Percentiles rank a stretch among this genome's conserved stretches.
Evolutionary conservation across 306 rosid genomes (phyloP).

Genomic region (Cicer arietinum): DNA sequence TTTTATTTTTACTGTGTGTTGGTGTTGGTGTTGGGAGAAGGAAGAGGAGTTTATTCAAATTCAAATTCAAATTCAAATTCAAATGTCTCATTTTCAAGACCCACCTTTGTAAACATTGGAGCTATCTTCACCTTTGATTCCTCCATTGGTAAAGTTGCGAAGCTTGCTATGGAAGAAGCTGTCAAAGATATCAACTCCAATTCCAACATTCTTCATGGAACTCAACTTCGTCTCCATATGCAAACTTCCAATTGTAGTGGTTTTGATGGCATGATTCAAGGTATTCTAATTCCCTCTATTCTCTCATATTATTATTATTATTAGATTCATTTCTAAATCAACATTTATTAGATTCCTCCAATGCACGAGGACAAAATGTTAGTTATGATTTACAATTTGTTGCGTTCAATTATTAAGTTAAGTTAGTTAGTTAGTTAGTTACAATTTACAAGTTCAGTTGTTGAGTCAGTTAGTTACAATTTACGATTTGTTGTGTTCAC

Average conservation of each 20-base stretch:
- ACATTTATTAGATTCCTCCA: too few species aligned
- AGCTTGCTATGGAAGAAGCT: constrained; percentile 80
- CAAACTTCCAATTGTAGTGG: constrained; percentile 82
- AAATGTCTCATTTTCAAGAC: constrained; percentile 51
- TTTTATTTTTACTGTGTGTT: neutral
- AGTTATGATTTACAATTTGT: too few species aligned
- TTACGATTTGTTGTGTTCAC: neutral
- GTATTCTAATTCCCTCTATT: constrained; percentile 37
- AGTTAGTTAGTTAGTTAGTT: too few species aligned
- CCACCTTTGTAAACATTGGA: constrained; percentile 68
- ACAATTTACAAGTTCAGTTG: too few species aligned
- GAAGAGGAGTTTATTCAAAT: neutral
- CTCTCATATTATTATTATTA: too few species aligned
- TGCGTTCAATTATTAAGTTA: too few species aligned
- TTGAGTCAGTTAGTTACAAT: too few species aligned
- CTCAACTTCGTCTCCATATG: constrained; percentile 55
- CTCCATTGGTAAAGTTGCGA: constrained; percentile 79
- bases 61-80: constrained; percentile 37
- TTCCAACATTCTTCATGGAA: constrained; percentile 61
- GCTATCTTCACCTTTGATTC: constrained; percentile 78
- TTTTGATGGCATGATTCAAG: constrained; percentile 83
- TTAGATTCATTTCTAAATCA: too few species aligned
- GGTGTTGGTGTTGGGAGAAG: neutral
- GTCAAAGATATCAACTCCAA: constrained; percentile 84
- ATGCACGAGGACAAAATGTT: too few species aligned